Conservation (phyloP, 768 basidiomycete genomes). For the Neoboletus subvelutipes region DNA sequence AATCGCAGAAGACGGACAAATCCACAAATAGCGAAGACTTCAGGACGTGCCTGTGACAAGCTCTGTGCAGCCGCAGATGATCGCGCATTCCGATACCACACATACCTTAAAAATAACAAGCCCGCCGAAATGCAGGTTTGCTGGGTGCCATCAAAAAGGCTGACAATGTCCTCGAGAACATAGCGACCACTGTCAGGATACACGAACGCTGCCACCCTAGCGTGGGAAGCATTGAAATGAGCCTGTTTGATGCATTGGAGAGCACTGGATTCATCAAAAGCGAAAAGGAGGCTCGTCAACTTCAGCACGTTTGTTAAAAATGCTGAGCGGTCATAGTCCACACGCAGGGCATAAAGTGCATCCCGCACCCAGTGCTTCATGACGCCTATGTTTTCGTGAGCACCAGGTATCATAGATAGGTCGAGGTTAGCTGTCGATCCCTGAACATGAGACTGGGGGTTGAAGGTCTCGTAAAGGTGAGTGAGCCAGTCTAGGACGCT, state of each 20-base stretch:
- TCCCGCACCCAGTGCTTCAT: conserved; percentile 48
- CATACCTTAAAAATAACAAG: conserved; percentile 40
- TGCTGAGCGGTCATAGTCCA: neutral
- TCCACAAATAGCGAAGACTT: conserved; percentile 38
- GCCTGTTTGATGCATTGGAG: conserved; percentile 35
- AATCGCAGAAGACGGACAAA: conserved; percentile 48
- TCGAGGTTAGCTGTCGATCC: conserved; percentile 43
- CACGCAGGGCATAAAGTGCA: conserved; percentile 35
- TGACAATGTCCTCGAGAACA: conserved; percentile 35
- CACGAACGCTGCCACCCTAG: conserved; percentile 3
- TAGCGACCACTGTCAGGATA: conserved; percentile 19
- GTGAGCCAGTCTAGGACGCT: conserved; percentile 38
- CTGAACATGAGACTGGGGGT: conserved; percentile 45
- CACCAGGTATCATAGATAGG: conserved; percentile 39
- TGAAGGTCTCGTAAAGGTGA: conserved; percentile 48
- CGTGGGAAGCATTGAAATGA: conserved; percentile 16
- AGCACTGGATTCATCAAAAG: conserved; percentile 37
- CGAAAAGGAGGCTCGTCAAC: conserved; percentile 37
- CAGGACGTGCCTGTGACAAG: conserved; percentile 42
- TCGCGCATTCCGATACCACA: neutral
- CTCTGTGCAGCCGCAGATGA: neutral
- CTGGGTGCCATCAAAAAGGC: conserved; percentile 24
- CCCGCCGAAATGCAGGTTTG: conserved; percentile 33
- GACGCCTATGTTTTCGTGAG: conserved; percentile 33
- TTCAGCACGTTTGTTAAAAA: conserved; percentile 45